A percentile compares a stretch with the other conserved stretches of the same genome.
phyloP scores from a whole-genome alignment of 495 filamentous ascomycete genomes.

The Lindgomyces ingoldianus region DNA sequence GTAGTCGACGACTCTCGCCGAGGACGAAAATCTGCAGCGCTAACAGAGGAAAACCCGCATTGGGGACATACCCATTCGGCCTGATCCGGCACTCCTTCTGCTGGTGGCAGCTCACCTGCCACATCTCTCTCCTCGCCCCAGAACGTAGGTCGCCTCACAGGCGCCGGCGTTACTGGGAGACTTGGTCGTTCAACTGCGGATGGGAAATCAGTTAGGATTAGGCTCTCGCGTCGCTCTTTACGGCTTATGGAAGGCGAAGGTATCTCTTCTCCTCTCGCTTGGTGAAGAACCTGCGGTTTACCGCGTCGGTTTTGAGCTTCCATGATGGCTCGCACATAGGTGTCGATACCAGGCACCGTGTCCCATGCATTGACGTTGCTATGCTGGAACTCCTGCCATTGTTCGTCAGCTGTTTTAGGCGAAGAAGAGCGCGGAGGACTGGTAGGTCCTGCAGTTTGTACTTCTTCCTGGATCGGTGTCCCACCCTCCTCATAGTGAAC shows the following conservation, averaged over 20 bases:
- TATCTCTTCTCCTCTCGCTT: constrained; percentile 17
- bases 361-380: constrained; percentile 78
- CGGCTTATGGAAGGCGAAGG: constrained; percentile 23
- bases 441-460: constrained; percentile 7
- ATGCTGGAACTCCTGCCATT: constrained; percentile 65
- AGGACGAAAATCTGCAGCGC: constrained; percentile 30
- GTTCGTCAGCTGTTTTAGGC: constrained; percentile 43
- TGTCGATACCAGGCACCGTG: constrained; percentile 75
- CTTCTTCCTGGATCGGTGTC: background rate
- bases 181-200: constrained; percentile 79
- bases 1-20: constrained; percentile 18
- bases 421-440: constrained; percentile 13
- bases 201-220: constrained; percentile 82
- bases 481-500: constrained; percentile 22
- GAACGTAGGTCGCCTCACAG: constrained; percentile 60
- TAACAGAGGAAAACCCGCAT: constrained; percentile 43
- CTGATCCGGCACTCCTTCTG: constrained; percentile 80
- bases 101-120: constrained; percentile 62
- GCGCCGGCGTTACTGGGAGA: constrained; percentile 87
- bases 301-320: constrained; percentile 57
- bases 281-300: constrained; percentile 57
- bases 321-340: constrained; percentile 71
- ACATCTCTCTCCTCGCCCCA: constrained; percentile 57
- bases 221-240: constrained; percentile 52
- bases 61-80: constrained; percentile 84